phyloP scores from a whole-genome alignment of 225 moss, liverwort and hornwort genomes.

The Bryoerythrophyllum caledonicum region DNA sequence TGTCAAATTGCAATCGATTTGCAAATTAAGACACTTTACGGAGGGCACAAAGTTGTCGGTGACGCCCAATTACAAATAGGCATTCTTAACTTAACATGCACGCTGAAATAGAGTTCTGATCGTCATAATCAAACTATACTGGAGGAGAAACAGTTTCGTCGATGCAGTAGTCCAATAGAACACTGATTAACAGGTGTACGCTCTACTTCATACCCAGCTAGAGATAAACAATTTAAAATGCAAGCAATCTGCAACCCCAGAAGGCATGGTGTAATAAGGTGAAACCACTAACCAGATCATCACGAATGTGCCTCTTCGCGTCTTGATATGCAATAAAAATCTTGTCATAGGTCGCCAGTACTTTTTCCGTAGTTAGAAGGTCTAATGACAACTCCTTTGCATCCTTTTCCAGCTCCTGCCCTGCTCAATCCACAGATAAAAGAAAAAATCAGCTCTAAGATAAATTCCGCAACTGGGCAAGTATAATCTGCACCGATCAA shows the following conservation, averaged over 20 bases:
- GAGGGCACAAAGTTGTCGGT: neutral
- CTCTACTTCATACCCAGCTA: neutral
- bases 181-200: neutral
- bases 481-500: neutral
- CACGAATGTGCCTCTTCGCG: slow-evolving; percentile 87
- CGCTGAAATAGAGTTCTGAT: neutral
- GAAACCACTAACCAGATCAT: slow-evolving; percentile 78
- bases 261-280: neutral
- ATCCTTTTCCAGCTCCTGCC: slow-evolving; percentile 86
- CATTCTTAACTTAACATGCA: neutral
- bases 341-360: slow-evolving; percentile 87
- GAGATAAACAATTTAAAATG: neutral
- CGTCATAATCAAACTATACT: neutral
- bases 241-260: neutral
- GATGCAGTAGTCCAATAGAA: slow-evolving; percentile 9
- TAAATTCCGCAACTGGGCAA: neutral
- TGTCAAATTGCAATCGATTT: neutral
- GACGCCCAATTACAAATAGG: neutral
- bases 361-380: slow-evolving; percentile 70
- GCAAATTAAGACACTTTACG: neutral
- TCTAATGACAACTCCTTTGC: slow-evolving; percentile 48
- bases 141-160: neutral
- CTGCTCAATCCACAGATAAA: slow-evolving; percentile 46
- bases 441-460: slow-evolving; percentile 16
- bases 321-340: slow-evolving; percentile 92